These are phyloP conservation scores for Gautieria morchelliformis DNA, from an alignment of 768 basidiomycete genomes.

Conservation along the genomic window DNA sequence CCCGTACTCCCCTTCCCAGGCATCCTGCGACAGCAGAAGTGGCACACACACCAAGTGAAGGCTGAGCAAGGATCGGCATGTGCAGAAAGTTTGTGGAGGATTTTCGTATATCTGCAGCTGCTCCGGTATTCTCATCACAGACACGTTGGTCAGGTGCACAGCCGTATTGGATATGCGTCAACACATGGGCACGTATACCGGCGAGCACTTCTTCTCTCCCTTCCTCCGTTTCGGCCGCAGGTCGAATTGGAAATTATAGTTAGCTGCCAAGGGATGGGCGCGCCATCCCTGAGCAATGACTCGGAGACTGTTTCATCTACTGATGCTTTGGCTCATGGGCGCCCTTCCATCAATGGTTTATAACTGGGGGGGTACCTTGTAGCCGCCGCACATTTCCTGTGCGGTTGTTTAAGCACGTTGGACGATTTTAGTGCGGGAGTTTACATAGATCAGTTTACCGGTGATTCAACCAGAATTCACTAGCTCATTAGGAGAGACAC, in stretches of 20 bases:
- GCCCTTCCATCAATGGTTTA: no score
- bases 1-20: constrained; percentile 63
- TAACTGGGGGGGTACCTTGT: no score
- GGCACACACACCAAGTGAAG: constrained; percentile 8
- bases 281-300: constrained; percentile 1
- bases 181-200: constrained; percentile 10
- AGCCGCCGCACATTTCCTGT: no score
- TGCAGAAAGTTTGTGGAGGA: constrained; percentile 14
- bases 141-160: constrained; percentile 6
- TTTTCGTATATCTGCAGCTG: not conserved
- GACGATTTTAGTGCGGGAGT: no score
- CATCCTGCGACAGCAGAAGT: constrained; percentile 41
- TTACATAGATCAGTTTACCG: no score
- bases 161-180: constrained; percentile 10
- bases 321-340: constrained; percentile 65
- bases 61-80: constrained; percentile 15
- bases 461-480: no score
- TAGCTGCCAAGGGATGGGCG: not conserved
- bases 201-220: not conserved
- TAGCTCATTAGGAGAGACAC: no score
- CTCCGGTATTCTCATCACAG: constrained; percentile 1
- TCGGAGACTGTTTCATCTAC: constrained; percentile 34
- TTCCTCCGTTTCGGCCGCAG: not conserved
- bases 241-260: not conserved
- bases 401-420: no score